Evolutionary conservation across 768 basidiomycete genomes (phyloP).

Genomic region (Phaffia tasmanica): DNA sequence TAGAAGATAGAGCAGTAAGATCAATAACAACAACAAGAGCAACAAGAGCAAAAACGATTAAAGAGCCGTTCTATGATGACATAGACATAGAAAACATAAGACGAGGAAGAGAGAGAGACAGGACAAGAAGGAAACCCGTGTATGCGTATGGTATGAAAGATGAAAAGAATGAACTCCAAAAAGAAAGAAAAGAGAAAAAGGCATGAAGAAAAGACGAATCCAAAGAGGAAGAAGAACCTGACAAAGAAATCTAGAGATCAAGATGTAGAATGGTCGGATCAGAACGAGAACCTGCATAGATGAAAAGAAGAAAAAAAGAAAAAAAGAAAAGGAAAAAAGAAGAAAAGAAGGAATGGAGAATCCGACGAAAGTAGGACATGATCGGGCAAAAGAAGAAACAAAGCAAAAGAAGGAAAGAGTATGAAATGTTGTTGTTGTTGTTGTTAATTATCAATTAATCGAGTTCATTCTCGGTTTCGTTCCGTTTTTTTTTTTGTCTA

Average conservation of each 20-base stretch:
- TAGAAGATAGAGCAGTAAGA: neutral
- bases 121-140: neutral
- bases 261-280: neutral
- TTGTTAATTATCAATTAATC: too few relatives aligned
- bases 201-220: neutral
- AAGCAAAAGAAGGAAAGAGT: too few relatives aligned
- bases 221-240: neutral
- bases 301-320: neutral
- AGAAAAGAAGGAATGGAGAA: too few relatives aligned
- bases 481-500: too few relatives aligned
- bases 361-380: too few relatives aligned
- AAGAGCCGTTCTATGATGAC: neutral
- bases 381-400: too few relatives aligned
- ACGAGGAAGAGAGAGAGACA: neutral
- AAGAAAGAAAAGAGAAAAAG: neutral
- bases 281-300: neutral
- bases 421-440: too few relatives aligned
- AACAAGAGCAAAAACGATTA: neutral
- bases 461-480: too few relatives aligned
- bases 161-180: neutral
- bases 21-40: neutral
- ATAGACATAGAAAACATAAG: neutral
- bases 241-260: neutral
- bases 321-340: too few relatives aligned
- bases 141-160: neutral